Evolutionary conservation across 768 basidiomycete genomes (phyloP).

Genomic region (Russula vinacea): DNA sequence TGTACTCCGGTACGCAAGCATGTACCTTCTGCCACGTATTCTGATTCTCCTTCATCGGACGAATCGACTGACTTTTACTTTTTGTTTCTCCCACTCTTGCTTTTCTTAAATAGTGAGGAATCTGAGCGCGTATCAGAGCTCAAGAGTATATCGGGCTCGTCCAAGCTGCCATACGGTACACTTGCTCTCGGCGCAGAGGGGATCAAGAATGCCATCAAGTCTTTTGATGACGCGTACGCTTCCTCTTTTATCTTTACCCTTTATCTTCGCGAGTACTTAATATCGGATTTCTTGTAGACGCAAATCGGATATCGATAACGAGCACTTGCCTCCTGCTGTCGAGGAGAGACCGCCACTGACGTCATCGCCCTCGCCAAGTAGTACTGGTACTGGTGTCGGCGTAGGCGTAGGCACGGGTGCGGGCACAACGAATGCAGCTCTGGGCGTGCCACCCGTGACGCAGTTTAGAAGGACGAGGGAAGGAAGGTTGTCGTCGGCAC

Average conservation of each 20-base stretch:
- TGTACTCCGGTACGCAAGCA: conserved; percentile 70
- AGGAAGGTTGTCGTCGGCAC: conserved; percentile 1
- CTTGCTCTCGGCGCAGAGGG: conserved; percentile 88
- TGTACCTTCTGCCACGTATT: not conserved
- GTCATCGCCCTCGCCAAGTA: not conserved
- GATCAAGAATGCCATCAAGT: conserved; percentile 89
- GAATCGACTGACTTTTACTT: not conserved
- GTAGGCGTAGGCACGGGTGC: not conserved
- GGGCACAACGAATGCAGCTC: not conserved
- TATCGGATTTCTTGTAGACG: conserved; percentile 50
- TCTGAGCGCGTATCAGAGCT: conserved; percentile 96
- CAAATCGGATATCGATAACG: conserved; percentile 98
- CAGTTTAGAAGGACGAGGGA: conserved; percentile 11
- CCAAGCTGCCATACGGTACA: conserved; percentile 75
- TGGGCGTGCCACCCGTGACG: not conserved
- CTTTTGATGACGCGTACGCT: conserved; percentile 94
- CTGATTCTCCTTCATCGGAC: not conserved
- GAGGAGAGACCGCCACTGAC: not conserved
- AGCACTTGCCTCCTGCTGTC: conserved; percentile 80
- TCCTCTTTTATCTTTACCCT: not conserved
- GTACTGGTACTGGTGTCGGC: not conserved
- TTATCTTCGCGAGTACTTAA: not conserved
- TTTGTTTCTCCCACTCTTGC: not conserved
- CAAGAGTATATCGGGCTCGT: conserved; percentile 81
- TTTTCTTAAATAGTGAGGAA: conserved; percentile 66